Conservation (phyloP, 768 basidiomycete genomes). For the Albatrellus ellisii region DNA sequence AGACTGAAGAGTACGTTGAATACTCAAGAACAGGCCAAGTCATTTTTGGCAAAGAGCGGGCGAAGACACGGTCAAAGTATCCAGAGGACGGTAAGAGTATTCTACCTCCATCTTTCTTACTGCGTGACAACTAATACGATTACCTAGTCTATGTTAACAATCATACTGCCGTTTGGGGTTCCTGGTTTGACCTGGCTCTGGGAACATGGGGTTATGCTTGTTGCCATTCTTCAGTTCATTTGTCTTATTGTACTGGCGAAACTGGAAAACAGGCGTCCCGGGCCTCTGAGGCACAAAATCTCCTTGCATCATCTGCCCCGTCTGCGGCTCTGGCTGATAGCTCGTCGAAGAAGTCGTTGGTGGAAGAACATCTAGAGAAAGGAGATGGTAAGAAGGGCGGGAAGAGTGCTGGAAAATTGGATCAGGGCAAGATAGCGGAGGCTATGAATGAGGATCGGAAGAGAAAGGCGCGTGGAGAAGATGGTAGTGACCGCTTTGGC, state of each 20-base stretch:
- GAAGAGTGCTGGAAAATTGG: conserved; percentile 9
- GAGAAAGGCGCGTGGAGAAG: conserved; percentile 22
- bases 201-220: conserved; percentile 89
- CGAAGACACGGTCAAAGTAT: conserved; percentile 84
- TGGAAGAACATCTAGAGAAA: conserved; percentile 7
- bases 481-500: conserved; percentile 57
- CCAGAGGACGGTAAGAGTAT: conserved; percentile 77
- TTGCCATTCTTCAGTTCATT: conserved; percentile 76
- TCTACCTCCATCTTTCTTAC: conserved; percentile 1
- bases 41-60: conserved; percentile 83
- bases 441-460: conserved; percentile 19
- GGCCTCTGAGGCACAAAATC: conserved; percentile 61
- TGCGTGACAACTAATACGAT: conserved; percentile 3
- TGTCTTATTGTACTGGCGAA: conserved; percentile 85
- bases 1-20: conserved; percentile 96
- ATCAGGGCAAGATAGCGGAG: conserved; percentile 12
- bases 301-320: conserved; percentile 33
- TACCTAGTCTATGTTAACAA: conserved; percentile 75
- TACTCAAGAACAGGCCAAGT: conserved; percentile 88
- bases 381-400: conserved; percentile 19
- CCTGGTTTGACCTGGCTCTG: conserved; percentile 67
- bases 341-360: conserved; percentile 3
- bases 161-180: conserved; percentile 96
- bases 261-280: conserved; percentile 69
- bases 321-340: conserved; percentile 7